Evolutionary conservation across 2,329 filamentous ascomycete genomes (phyloP).

Genomic region (Exophiala oligosperma): DNA sequence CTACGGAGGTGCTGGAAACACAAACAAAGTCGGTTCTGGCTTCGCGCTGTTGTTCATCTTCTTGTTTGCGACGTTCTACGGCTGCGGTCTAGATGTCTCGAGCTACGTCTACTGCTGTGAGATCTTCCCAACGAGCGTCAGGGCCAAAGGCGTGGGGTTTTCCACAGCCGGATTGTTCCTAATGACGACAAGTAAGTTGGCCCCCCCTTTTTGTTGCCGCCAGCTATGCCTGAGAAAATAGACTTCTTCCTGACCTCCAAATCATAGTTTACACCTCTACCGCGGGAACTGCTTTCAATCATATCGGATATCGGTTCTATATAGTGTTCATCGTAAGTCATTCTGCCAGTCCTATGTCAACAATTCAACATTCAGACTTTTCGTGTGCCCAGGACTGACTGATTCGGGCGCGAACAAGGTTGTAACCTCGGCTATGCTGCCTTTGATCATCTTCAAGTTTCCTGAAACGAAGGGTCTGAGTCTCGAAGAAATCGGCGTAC

Average conservation of each 20-base stretch:
- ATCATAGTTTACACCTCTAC: slow-evolving; percentile 1
- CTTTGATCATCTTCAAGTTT: slow-evolving; percentile 34
- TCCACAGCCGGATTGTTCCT: slow-evolving; percentile 30
- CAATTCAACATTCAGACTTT: no score
- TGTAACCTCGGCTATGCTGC: slow-evolving; percentile 30
- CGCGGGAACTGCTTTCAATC: slow-evolving; percentile 30
- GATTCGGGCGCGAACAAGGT: no score
- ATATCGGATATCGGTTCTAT: slow-evolving; percentile 37
- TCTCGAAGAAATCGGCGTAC: slow-evolving; percentile 38
- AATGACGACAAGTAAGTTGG: slow-evolving; percentile 9
- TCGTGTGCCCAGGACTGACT: no score
- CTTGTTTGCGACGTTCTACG: slow-evolving; percentile 40
- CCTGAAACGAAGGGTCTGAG: slow-evolving; percentile 36
- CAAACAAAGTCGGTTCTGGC: slow-evolving; percentile 35
- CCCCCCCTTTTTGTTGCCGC: neutral
- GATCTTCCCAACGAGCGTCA: slow-evolving; percentile 18
- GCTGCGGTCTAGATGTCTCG: slow-evolving; percentile 7
- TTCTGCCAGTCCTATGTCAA: no score
- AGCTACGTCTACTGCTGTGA: slow-evolving; percentile 29
- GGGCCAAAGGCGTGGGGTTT: slow-evolving; percentile 12
- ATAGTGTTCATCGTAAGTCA: slow-evolving; percentile 34
- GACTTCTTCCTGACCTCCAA: neutral
- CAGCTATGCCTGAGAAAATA: neutral
- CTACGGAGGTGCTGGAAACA: slow-evolving; percentile 33
- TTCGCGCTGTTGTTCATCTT: slow-evolving; percentile 41